Evolutionary conservation across 75 land plant species (phyloP).

Genomic region (Cryptomeria japonica): DNA sequence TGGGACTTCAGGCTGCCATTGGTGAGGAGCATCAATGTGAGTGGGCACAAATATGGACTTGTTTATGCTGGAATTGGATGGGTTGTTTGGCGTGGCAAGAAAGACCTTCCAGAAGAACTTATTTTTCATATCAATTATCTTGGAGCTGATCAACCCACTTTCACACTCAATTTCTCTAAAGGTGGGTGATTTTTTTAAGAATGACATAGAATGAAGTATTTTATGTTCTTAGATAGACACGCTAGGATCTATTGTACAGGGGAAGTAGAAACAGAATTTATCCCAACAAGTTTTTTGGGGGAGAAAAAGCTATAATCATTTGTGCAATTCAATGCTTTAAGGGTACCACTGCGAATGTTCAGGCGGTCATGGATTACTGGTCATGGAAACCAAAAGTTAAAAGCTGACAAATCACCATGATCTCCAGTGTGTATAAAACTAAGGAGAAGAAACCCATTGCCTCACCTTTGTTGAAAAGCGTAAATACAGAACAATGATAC

Average conservation of each 20-base stretch:
- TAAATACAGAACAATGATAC: too few relatives aligned
- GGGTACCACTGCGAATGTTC: too few relatives aligned
- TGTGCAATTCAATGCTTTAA: too few relatives aligned
- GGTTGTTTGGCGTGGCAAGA: conserved; percentile 28
- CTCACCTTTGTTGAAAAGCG: too few relatives aligned
- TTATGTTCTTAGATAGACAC: neutral
- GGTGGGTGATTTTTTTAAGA: conserved; percentile 8
- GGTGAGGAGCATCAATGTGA: conserved; percentile 45
- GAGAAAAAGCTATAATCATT: neutral
- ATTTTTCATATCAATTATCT: conserved; percentile 39
- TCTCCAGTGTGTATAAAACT: too few relatives aligned
- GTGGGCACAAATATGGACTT: conserved; percentile 40
- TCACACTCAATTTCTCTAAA: conserved; percentile 42
- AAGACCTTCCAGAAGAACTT: conserved; percentile 40
- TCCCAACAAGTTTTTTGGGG: neutral
- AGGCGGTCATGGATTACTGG: too few relatives aligned
- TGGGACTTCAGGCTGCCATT: conserved; percentile 42
- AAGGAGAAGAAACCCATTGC: too few relatives aligned
- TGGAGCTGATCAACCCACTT: conserved; percentile 43
- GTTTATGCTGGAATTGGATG: conserved; percentile 44
- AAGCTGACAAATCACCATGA: too few relatives aligned
- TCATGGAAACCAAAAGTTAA: too few relatives aligned
- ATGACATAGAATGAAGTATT: neutral
- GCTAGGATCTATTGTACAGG: neutral
- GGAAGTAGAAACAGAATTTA: neutral